Evolutionary conservation across 768 basidiomycete species (phyloP), one percentile per base, ranked within the genome.

Genomic region (Macrolepiota albuminosa): DNA sequence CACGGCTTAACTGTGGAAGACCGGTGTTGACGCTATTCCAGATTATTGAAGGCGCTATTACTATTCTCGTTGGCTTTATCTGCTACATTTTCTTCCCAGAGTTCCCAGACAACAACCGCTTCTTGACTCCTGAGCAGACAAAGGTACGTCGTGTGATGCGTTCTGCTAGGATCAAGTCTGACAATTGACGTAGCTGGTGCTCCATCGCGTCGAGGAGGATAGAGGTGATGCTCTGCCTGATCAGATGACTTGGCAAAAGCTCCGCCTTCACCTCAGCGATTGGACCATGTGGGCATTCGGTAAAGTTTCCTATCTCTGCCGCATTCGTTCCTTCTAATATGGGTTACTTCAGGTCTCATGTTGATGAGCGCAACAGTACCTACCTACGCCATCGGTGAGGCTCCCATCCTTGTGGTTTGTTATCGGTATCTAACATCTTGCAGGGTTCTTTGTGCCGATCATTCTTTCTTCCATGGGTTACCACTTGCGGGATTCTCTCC

Each of bases 231-330:
- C 75, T 43, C 52, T 76, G 16, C 71, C 75, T 1, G 75, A 77
- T 60, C 54, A 70, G 26, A 67, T 75, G 55, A 74, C 69, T 1
- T 46, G 56, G 40, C 26, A 51, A 11, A 76, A 75, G 57, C 61
- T 78, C 24, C 34, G 73, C 45, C 66, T 67, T 48, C 73, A 76
- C 58, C 58, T 78, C 14, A 61, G 67, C 29, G 76, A 78, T 58
- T 74, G 73, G 67, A 69, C 70, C 16, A 60, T 75, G 13, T 77
- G 75, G 76, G 71, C 71, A 40, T 74, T 66, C 60, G 75, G 74
- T 73, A 58, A 6, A 69, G 57, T 33, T 8, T 69, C 31, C 5
- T 29, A 4, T 24, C 13, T 24, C n/a, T 18, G 14, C 14, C 29
- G 7, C 31, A n/a, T 31, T 31, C 29, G n/a, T 40, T 29, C 18